Conservation (phyloP, 1,284 basidiomycete species). For the Moesziomyces parantarcticus region DNA sequence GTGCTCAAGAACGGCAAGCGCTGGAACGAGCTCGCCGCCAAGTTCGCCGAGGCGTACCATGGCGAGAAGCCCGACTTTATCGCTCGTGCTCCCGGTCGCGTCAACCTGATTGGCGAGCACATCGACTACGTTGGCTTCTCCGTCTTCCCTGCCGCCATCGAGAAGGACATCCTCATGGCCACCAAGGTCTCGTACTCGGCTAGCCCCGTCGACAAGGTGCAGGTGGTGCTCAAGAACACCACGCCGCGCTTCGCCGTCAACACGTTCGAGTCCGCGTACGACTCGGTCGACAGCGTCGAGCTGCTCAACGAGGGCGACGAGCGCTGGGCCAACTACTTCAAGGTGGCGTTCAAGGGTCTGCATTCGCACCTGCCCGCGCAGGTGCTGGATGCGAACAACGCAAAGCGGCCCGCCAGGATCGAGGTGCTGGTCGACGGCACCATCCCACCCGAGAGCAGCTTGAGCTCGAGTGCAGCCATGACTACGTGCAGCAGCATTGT, state of each 20-base stretch:
- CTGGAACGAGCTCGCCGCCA: conserved; percentile 47
- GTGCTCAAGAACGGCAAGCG: conserved; percentile 47
- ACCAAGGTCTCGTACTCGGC: conserved; percentile 38
- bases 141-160: conserved; percentile 65
- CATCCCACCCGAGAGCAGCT: conserved; percentile 61
- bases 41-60: conserved; percentile 40
- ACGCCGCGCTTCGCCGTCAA: conserved; percentile 45
- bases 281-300: conserved; percentile 35
- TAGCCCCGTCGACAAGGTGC: conserved; percentile 8
- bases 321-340: conserved; percentile 67
- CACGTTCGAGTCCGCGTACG: conserved; percentile 44
- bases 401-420: conserved; percentile 39
- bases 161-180: conserved; percentile 67
- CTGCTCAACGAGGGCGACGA: conserved; percentile 54
- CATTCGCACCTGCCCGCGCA: conserved; percentile 55
- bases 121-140: conserved; percentile 65
- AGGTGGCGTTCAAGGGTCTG: conserved; percentile 64
- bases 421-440: conserved; percentile 63
- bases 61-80: conserved; percentile 54
- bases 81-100: conserved; percentile 64
- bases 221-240: conserved; percentile 55
- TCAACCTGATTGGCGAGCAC: conserved; percentile 66
- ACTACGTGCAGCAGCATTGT: conserved; percentile 62
- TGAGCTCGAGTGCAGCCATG: conserved; percentile 65
- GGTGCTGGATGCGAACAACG: conserved; percentile 16